Percentiles rank a stretch among this genome's conserved stretches.
Evolutionary conservation across 495 filamentous ascomycete genomes (phyloP).

Genomic region (Parathielavia hyrcaniae): DNA sequence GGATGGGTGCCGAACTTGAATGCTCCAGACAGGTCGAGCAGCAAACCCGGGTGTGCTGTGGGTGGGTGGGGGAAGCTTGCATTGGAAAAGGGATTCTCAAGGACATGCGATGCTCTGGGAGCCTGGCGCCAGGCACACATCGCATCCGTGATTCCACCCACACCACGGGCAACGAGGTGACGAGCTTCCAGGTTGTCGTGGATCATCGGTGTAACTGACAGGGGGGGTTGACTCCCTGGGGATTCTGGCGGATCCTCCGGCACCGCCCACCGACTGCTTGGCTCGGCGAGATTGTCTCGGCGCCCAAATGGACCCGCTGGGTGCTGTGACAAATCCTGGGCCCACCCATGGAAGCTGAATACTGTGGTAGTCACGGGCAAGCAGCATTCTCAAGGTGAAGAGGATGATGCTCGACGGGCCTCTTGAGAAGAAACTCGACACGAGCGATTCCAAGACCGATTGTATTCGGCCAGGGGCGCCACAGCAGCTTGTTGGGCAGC

Average conservation of each 20-base stretch:
- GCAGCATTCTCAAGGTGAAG: neutral
- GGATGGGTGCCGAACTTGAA: constrained; percentile 1
- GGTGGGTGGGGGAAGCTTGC: constrained; percentile 8
- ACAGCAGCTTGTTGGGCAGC: neutral
- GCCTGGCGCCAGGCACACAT: constrained; percentile 5
- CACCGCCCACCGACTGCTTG: constrained; percentile 26
- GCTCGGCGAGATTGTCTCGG: constrained; percentile 20
- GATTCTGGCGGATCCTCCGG: constrained; percentile 16
- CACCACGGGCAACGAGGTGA: constrained; percentile 21
- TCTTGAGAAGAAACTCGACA: too few species aligned
- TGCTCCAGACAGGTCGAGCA: constrained; percentile 28
- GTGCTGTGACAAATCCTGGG: constrained; percentile 26
- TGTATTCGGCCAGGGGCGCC: too few species aligned
- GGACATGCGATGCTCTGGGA: neutral
- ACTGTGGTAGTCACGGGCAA: too few species aligned
- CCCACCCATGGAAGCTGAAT: constrained; percentile 19
- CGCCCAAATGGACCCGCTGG: constrained; percentile 14
- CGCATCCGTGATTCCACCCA: neutral
- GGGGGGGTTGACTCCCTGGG: constrained; percentile 22
- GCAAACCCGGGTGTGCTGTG: constrained; percentile 18
- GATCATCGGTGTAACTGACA: constrained; percentile 28
- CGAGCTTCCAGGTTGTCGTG: constrained; percentile 22
- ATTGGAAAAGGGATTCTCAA: constrained; percentile 8
- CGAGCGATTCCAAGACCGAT: too few species aligned
- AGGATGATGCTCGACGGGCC: too few species aligned